Evolutionary conservation across 139 green algal genomes (phyloP).

Genomic region (Auxenochlorella pyrenoidosa): DNA sequence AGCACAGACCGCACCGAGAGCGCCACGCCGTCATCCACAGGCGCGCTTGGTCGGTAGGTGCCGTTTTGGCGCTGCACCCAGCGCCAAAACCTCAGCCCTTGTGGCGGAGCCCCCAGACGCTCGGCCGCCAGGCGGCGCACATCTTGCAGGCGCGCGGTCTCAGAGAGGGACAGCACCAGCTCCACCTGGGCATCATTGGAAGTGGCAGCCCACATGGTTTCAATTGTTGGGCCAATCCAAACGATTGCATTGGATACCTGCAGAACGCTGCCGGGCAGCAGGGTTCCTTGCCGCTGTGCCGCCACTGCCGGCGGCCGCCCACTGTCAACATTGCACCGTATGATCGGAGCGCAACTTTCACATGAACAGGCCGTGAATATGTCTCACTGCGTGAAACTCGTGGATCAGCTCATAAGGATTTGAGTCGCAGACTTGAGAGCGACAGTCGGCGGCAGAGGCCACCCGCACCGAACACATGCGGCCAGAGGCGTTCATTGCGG

Average conservation of each 20-base stretch:
- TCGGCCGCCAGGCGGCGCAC: background rate
- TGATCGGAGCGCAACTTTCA: too few species aligned
- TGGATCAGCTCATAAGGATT: background rate
- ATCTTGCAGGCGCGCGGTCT: background rate
- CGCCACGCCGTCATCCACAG: slow-evolving; percentile 47
- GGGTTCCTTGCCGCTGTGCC: too few species aligned
- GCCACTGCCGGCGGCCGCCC: too few species aligned
- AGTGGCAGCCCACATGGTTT: too few species aligned
- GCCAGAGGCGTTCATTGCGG: background rate
- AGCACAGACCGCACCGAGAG: slow-evolving; percentile 1
- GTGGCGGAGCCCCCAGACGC: background rate
- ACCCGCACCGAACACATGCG: background rate
- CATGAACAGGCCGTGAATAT: too few species aligned
- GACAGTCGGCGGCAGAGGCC: background rate
- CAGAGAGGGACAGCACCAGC: background rate
- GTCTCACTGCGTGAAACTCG: background rate
- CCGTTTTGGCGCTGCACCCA: slow-evolving; percentile 85
- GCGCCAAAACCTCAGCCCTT: slow-evolving; percentile 88
- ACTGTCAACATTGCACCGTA: background rate
- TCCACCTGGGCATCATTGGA: too few species aligned
- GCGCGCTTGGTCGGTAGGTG: slow-evolving; percentile 68
- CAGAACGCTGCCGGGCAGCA: too few species aligned
- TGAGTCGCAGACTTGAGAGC: background rate
- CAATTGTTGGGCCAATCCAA: too few species aligned
- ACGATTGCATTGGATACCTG: too few species aligned